Base-by-base conservation (phyloP, 306 rosid species). In the Quercus cerris region DNA sequence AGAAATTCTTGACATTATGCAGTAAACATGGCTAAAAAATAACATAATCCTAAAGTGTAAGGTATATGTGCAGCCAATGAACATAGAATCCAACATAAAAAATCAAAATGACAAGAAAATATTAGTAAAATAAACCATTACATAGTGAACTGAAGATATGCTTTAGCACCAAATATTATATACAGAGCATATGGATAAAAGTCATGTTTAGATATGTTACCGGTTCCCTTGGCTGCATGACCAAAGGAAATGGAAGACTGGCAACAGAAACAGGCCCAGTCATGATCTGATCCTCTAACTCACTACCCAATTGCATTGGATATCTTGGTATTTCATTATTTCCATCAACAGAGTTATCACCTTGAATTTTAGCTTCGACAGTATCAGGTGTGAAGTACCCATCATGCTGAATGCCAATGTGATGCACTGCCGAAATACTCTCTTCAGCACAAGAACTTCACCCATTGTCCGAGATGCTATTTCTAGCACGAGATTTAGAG, bases 401-500 rank as follows among this genome's bases (percentile, higher is more conserved):
- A 74, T 89, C 87, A 70, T 70, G 82, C 84, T 89, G 93, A 86
- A 83, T 81, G 44, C 93, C 92, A 51, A 82, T 80, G 75, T 80
- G 92, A 51, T 86, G 88, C 61, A 84, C 88, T 19, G 90, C 84
- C 7, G 87, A 76, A 57, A 76, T 71, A 70, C 86, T 85, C 77
- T 84, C 94, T 75, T 90, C 90, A 70, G 92, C 12, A 69, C 44
- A 44, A 73, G 66, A 31, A 19, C 23, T 56, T 33, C 20, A 4
- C 5, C 58, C n/a, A n/a, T n/a, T n/a, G n/a, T n/a, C n/a, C n/a
- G n/a, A n/a, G n/a, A n/a, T n/a, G n/a, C n/a, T n/a, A n/a, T n/a
- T n/a, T n/a, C n/a, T n/a, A n/a, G n/a, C n/a, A n/a, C n/a, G n/a
- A n/a, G n/a, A n/a, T n/a, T n/a, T n/a, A n/a, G n/a, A n/a, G n/a